phyloP scores from a whole-genome alignment of 495 filamentous ascomycete genomes.

The Trichoderma erinaceum region DNA sequence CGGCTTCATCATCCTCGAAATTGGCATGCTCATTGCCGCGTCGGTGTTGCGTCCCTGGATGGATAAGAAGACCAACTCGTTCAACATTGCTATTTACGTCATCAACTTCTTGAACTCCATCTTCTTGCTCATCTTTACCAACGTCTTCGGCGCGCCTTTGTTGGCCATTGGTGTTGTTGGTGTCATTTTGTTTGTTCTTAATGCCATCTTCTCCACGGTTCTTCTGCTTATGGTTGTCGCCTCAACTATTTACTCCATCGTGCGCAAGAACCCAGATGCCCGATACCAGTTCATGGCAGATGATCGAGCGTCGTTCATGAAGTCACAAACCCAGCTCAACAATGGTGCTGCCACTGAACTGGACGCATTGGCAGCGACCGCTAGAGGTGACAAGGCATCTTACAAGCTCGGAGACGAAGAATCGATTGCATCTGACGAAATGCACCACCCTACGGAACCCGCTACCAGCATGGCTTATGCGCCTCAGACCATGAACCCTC shows the following conservation, averaged over 20 bases:
- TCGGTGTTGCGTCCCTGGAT: slow-evolving; percentile 89
- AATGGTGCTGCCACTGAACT: slow-evolving; percentile 61
- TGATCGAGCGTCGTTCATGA: slow-evolving; percentile 96
- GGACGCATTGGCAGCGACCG: slow-evolving; percentile 87
- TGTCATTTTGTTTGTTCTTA: slow-evolving; percentile 87
- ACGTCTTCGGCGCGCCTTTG: slow-evolving; percentile 75
- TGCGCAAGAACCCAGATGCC: slow-evolving; percentile 92
- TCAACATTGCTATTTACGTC: slow-evolving; percentile 88
- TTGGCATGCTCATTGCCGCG: slow-evolving; percentile 67
- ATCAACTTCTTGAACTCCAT: slow-evolving; percentile 89
- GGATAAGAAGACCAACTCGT: slow-evolving; percentile 98
- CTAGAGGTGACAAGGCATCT: slow-evolving; percentile 75
- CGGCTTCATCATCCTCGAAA: slow-evolving; percentile 80
- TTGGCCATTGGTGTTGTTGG: slow-evolving; percentile 91
- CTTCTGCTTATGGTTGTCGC: slow-evolving; percentile 83
- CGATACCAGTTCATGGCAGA: slow-evolving; percentile 97
- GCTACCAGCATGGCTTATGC: slow-evolving; percentile 2
- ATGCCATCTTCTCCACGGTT: slow-evolving; percentile 79
- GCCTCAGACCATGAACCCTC: slow-evolving; percentile 21
- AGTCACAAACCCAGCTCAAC: slow-evolving; percentile 81
- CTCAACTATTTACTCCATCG: slow-evolving; percentile 72
- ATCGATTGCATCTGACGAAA: slow-evolving; percentile 46
- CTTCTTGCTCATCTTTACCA: slow-evolving; percentile 76
- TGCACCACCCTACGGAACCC: slow-evolving; percentile 30
- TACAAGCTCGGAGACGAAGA: slow-evolving; percentile 61